Percentiles rank a stretch among this genome's conserved stretches.
These are phyloP conservation scores for Pseudoturritis turrita DNA, from an alignment of 345 rosid species.

Conservation along the genomic window DNA sequence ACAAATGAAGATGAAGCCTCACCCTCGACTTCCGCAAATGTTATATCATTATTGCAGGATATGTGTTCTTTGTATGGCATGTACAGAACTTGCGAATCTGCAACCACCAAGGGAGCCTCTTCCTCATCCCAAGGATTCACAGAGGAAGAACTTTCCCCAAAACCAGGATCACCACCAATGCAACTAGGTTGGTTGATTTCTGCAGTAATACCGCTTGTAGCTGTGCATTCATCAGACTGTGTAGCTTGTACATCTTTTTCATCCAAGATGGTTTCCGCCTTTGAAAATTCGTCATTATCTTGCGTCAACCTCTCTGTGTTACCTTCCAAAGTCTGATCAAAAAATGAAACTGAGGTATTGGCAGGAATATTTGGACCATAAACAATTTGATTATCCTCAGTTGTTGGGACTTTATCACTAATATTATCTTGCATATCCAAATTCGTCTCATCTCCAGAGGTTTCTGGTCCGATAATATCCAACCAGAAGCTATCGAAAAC, in stretches of 20 bases:
- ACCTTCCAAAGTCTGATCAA: conserved; percentile 34
- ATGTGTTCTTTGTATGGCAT: conserved; percentile 64
- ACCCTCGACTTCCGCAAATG: conserved; percentile 41
- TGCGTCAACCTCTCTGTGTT: conserved; percentile 22
- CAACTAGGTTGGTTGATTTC: conserved; percentile 33
- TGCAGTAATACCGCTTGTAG: conserved; percentile 26
- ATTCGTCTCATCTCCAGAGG: conserved; percentile 9
- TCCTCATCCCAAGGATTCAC: conserved; percentile 59
- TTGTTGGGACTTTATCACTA: conserved; percentile 6
- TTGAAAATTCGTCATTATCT: conserved; percentile 20
- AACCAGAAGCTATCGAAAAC: conserved; percentile 31
- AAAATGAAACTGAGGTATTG: conserved; percentile 27
- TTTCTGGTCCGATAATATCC: conserved; percentile 31
- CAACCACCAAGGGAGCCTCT: conserved; percentile 56
- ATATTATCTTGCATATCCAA: conserved; percentile 5
- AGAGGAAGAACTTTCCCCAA: conserved; percentile 42
- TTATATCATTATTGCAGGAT: conserved; percentile 20
- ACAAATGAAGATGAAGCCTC: conserved; percentile 51
- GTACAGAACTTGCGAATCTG: conserved; percentile 62
- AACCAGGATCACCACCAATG: conserved; percentile 32
- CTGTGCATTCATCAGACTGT: conserved; percentile 32
- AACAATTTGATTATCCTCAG: conserved; percentile 24
- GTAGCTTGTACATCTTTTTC: conserved; percentile 35
- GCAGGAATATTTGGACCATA: conserved; percentile 28
- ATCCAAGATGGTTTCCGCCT: conserved; percentile 34